Percentiles rank a stretch among this genome's conserved stretches.
phyloP scores from a whole-genome alignment of 257 asterid species.

The Fraxinus cuspidata region DNA sequence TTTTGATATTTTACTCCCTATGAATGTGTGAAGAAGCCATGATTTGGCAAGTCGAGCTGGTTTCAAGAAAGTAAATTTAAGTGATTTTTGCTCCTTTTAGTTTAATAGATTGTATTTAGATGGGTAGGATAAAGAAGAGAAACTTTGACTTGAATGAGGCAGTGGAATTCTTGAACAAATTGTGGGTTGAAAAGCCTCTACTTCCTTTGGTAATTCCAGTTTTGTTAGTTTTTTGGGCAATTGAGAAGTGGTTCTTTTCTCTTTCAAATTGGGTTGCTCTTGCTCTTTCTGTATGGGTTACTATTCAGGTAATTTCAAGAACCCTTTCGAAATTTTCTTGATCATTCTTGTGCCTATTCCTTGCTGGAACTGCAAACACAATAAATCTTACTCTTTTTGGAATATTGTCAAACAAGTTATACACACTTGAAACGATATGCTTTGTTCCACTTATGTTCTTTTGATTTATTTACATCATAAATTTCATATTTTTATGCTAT shows the following conservation, averaged over 20 bases:
- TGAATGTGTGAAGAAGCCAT: not conserved
- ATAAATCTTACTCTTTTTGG: not conserved
- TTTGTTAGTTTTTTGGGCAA: constrained; percentile 63
- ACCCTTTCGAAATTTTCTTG: not conserved
- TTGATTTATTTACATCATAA: not conserved
- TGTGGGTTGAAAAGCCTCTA: constrained; percentile 70
- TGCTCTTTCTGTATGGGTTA: constrained; percentile 77
- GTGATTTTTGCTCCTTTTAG: not conserved
- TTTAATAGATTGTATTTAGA: not conserved
- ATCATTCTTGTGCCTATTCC: not conserved
- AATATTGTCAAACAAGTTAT: constrained; percentile 1
- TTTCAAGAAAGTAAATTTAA: constrained; percentile 18
- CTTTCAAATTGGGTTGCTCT: constrained; percentile 91
- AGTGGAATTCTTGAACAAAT: constrained; percentile 49
- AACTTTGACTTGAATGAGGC: constrained; percentile 47
- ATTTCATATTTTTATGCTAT: not conserved
- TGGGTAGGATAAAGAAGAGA: constrained; percentile 67
- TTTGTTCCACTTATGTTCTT: not conserved
- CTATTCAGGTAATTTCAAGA: constrained; percentile 62
- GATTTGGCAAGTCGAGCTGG: not conserved
- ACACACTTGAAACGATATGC: not conserved
- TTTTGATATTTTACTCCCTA: no score
- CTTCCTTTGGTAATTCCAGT: constrained; percentile 62
- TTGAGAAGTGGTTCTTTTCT: constrained; percentile 87
- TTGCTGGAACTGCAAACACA: not conserved